Evolutionary conservation across 495 filamentous ascomycete genomes (phyloP).

Genomic region (Oleoguttula mirabilis): DNA sequence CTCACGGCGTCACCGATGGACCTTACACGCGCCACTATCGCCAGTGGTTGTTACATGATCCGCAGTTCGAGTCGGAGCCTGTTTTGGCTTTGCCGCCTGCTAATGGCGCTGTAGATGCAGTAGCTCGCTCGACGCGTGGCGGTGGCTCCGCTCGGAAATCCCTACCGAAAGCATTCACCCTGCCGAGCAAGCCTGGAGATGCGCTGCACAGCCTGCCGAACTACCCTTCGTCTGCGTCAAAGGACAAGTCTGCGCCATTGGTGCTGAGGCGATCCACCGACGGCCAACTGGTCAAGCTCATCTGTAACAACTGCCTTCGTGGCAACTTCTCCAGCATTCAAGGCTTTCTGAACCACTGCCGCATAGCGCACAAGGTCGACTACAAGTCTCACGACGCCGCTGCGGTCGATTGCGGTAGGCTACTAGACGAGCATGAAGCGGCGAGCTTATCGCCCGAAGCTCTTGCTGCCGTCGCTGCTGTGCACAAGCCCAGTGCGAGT

Average conservation of each 20-base stretch:
- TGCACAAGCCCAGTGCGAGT: slow-evolving; percentile 5
- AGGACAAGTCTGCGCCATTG: slow-evolving; percentile 53
- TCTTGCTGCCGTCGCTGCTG: slow-evolving; percentile 1
- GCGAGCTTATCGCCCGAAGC: slow-evolving; percentile 10
- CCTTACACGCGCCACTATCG: slow-evolving; percentile 90
- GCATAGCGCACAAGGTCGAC: slow-evolving; percentile 81
- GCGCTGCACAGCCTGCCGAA: slow-evolving; percentile 62
- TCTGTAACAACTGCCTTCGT: slow-evolving; percentile 77
- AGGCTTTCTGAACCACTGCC: slow-evolving; percentile 96
- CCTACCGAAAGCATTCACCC: slow-evolving; percentile 4
- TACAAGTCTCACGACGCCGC: slow-evolving; percentile 92
- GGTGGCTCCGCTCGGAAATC: slow-evolving; percentile 28
- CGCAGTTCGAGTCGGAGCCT: slow-evolving; percentile 55
- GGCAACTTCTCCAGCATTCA: slow-evolving; percentile 90
- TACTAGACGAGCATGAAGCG: slow-evolving; percentile 45
- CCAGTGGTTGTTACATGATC: slow-evolving; percentile 84
- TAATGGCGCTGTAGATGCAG: neutral
- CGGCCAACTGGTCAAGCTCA: slow-evolving; percentile 57
- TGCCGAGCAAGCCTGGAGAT: slow-evolving; percentile 20
- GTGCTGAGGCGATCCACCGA: slow-evolving; percentile 50
- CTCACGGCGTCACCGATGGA: slow-evolving; percentile 81
- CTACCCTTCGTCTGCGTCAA: slow-evolving; percentile 41
- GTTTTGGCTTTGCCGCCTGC: slow-evolving; percentile 2
- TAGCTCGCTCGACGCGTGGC: slow-evolving; percentile 62
- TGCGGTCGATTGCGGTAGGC: slow-evolving; percentile 74